Percentiles rank a stretch among this genome's conserved stretches.
Evolutionary conservation across 768 basidiomycete genomes (phyloP).

Genomic region (Infundibulicybe gibba): DNA sequence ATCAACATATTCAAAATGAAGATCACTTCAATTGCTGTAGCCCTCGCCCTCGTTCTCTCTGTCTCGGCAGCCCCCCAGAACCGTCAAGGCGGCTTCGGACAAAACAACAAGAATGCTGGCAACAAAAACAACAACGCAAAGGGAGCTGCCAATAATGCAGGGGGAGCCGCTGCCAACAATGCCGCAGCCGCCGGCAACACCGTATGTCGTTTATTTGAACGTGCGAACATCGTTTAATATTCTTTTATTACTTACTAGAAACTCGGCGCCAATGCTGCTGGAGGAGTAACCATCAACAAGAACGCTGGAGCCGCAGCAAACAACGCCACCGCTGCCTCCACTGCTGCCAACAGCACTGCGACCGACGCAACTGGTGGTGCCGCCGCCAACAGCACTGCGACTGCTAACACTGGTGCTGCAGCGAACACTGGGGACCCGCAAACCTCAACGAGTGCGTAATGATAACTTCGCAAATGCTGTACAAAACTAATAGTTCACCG

Average conservation of each 20-base stretch:
- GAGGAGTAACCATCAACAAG: neutral
- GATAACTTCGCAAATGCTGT: neutral
- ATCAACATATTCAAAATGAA: slow-evolving; percentile 22
- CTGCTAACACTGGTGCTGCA: neutral
- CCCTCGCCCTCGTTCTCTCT: slow-evolving; percentile 24
- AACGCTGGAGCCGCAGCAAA: neutral
- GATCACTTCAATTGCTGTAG: slow-evolving; percentile 21
- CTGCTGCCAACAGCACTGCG: neutral
- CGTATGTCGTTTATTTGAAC: too few species aligned
- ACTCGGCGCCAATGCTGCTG: neutral
- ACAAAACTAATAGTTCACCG: neutral
- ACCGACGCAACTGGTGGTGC: neutral
- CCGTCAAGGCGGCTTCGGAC: neutral
- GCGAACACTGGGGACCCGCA: slow-evolving; percentile 32
- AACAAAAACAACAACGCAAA: neutral
- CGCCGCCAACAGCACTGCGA: neutral
- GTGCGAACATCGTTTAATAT: too few species aligned
- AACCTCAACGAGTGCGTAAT: slow-evolving; percentile 30
- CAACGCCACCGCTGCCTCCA: neutral
- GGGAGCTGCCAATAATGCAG: neutral
- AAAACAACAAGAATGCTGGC: neutral
- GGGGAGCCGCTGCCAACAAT: neutral
- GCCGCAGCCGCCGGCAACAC: neutral
- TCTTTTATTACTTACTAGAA: too few species aligned
- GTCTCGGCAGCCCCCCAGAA: slow-evolving; percentile 19